These are phyloP conservation scores for Quercus aquifolioides DNA, from an alignment of 306 rosid genomes.

Conservation along the genomic window DNA sequence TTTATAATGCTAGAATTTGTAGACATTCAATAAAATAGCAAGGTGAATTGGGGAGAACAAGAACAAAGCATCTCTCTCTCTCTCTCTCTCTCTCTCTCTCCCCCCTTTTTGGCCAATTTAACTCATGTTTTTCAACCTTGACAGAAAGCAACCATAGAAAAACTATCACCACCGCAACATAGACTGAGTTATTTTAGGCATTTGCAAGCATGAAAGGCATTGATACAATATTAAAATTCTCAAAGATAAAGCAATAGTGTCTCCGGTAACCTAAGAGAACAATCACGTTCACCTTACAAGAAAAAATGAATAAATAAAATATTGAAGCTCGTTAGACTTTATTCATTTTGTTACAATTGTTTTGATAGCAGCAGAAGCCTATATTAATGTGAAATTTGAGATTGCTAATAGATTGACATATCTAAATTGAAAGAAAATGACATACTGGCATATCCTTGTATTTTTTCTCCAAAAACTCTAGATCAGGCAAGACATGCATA, in stretches of 20 bases:
- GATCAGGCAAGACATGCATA: conserved; percentile 96
- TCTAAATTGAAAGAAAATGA: conserved; percentile 21
- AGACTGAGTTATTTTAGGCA: neutral
- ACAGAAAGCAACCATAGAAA: neutral
- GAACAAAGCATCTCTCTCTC: neutral
- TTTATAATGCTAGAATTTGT: no score
- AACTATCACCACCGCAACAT: neutral
- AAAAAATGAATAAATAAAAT: neutral
- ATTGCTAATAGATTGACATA: conserved; percentile 14
- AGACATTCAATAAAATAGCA: no score
- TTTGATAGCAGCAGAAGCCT: conserved; percentile 10
- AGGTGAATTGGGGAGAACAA: neutral
- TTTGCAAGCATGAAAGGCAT: neutral
- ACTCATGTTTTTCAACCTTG: neutral
- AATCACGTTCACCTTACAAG: neutral
- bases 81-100: neutral
- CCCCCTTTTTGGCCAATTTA: neutral
- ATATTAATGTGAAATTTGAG: conserved; percentile 19
- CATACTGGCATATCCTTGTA: conserved; percentile 90
- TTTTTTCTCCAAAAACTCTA: conserved; percentile 81
- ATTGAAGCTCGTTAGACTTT: conserved; percentile 1
- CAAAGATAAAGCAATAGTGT: neutral
- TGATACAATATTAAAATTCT: neutral
- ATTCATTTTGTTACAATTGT: conserved; percentile 4
- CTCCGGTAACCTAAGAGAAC: neutral